A percentile compares a stretch with the other conserved stretches of the same genome.
phyloP scores from a whole-genome alignment of 1,139 yeast species.

The Hansenula anomala region DNA sequence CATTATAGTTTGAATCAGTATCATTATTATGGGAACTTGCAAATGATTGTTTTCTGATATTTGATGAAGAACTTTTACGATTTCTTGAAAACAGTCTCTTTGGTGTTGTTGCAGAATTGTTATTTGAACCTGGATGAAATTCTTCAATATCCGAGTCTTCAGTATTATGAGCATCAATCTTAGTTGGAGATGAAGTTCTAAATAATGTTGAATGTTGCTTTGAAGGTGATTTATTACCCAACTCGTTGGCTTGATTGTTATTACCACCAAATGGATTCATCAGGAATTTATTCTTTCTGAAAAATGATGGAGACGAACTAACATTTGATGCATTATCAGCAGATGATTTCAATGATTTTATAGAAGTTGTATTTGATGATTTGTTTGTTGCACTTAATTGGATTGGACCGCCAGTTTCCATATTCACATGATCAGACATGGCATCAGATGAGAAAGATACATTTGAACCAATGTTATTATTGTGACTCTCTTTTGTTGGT shows the following conservation, averaged over 20 bases:
- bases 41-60: conserved; percentile 18
- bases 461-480: not conserved
- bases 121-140: conserved; percentile 7
- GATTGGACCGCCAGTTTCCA: conserved; percentile 13
- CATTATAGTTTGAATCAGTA: not conserved
- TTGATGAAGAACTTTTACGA: conserved; percentile 11
- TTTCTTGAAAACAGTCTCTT: conserved; percentile 16
- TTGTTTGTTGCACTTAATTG: conserved; percentile 15
- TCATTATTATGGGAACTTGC: conserved; percentile 10
- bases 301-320: conserved; percentile 16
- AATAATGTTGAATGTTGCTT: conserved; percentile 8
- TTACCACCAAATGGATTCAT: conserved; percentile 11
- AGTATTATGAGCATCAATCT: not conserved
- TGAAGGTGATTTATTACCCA: conserved; percentile 13
- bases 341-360: conserved; percentile 12
- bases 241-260: conserved; percentile 3
- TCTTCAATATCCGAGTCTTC: conserved; percentile 14
- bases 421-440: conserved; percentile 5
- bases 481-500: no score
- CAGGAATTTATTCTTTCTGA: conserved; percentile 17
- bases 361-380: conserved; percentile 12
- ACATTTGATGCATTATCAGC: conserved; percentile 2
- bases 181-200: conserved; percentile 11
- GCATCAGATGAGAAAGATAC: conserved; percentile 9
- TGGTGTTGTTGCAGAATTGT: conserved; percentile 8